Evolutionary conservation across 306 rosid species (phyloP).

Genomic region (Myrica gale): DNA sequence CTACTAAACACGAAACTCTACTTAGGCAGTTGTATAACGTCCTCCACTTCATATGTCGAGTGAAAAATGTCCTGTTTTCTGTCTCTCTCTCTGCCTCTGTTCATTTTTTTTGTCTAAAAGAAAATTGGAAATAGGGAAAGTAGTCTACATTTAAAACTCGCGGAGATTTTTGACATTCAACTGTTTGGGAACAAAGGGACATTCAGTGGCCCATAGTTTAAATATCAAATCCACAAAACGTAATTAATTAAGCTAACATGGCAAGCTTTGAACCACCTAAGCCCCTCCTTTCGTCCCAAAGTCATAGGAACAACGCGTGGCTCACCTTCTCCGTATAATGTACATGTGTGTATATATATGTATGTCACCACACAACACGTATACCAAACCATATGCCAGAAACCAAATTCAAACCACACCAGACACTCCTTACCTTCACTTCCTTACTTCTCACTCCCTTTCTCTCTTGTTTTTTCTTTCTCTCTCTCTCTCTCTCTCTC

Average conservation of each 20-base stretch:
- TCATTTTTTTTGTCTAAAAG: neutral
- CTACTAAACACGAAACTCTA: no score
- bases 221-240: neutral
- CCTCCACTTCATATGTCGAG: no score
- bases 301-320: conserved; percentile 40
- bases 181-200: neutral
- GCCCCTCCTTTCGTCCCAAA: conserved; percentile 11
- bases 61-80: no score
- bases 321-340: conserved; percentile 43
- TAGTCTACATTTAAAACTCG: neutral
- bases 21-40: no score
- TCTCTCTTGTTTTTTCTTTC: neutral
- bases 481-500: neutral
- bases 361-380: neutral
- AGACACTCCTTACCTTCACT: conserved; percentile 5
- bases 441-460: neutral
- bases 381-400: conserved; percentile 28
- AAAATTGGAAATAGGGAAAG: no score
- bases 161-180: neutral
- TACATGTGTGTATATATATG: conserved; percentile 6
- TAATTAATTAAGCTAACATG: conserved; percentile 35
- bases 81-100: no score
- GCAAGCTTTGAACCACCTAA: conserved; percentile 55
- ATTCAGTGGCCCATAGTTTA: neutral
- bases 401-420: conserved; percentile 18